These are phyloP conservation scores for Pontederia crassipes DNA, from an alignment of 176 grass and related monocot species.

Conservation along the genomic window DNA sequence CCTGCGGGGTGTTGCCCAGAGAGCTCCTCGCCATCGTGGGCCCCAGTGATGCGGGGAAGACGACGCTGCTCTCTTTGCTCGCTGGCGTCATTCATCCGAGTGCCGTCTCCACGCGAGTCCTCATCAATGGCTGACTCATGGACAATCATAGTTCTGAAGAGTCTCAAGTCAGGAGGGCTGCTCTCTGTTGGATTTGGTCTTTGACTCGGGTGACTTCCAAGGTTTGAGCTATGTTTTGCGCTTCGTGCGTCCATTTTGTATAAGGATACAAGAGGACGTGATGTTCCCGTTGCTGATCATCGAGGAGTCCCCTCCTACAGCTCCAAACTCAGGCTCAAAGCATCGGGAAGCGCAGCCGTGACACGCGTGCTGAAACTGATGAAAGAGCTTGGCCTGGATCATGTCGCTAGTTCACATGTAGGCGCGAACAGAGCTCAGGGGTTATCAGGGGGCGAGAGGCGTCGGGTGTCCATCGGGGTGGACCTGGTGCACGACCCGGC, in stretches of 20 bases:
- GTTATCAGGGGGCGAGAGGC: constrained; percentile 63
- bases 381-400: constrained; percentile 43
- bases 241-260: no score
- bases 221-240: no score
- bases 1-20: constrained; percentile 46
- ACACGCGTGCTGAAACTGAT: constrained; percentile 40
- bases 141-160: constrained; percentile 50
- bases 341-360: constrained; percentile 6
- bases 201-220: no score
- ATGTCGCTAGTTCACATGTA: constrained; percentile 43
- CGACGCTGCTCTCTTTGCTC: constrained; percentile 64
- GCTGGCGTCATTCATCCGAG: constrained; percentile 46
- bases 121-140: constrained; percentile 60
- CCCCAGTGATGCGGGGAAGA: constrained; percentile 73
- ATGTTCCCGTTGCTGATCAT: constrained; percentile 77
- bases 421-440: background rate
- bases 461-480: constrained; percentile 64
- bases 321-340: constrained; percentile 43
- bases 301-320: constrained; percentile 79
- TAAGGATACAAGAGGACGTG: constrained; percentile 42
- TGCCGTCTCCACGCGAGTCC: constrained; percentile 31
- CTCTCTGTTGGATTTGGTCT: no score
- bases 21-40: constrained; percentile 74
- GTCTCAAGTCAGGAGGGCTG: constrained; percentile 24
- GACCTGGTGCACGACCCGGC: constrained; percentile 81